Evolutionary conservation across 169 alveolate species (phyloP).

Genomic region (Plasmodium inui): DNA sequence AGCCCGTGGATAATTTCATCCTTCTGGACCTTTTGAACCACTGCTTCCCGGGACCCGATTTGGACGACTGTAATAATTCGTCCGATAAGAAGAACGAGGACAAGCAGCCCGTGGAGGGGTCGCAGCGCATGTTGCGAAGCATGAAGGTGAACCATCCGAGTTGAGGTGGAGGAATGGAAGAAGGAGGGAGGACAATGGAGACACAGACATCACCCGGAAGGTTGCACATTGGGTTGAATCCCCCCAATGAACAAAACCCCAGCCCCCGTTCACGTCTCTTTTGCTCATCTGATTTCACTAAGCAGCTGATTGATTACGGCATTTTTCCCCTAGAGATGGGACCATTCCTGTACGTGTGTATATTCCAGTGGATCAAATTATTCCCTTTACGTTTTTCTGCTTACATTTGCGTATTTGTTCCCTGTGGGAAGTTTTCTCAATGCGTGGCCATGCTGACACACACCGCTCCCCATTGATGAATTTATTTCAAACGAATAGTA

Average conservation of each 20-base stretch:
- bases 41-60: constrained; percentile 35
- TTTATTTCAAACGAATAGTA: background rate
- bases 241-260: background rate
- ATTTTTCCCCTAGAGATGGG: background rate
- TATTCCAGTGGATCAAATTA: background rate
- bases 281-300: background rate
- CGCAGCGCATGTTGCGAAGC: constrained; percentile 51
- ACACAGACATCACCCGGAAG: background rate
- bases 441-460: background rate
- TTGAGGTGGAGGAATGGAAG: background rate
- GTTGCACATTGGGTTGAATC: background rate
- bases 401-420: background rate
- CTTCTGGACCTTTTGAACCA: constrained; percentile 32
- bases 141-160: background rate
- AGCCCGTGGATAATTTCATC: background rate
- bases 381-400: background rate
- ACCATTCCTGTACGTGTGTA: background rate
- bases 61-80: background rate
- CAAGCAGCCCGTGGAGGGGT: constrained; percentile 18
- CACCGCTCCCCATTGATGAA: background rate
- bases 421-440: background rate
- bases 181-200: background rate
- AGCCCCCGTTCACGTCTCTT: background rate
- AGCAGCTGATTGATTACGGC: background rate
- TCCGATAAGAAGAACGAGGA: constrained; percentile 27